phyloP scores from a whole-genome alignment of 2,329 filamentous ascomycete genomes.

The Arthrobotrys sinensis region DNA sequence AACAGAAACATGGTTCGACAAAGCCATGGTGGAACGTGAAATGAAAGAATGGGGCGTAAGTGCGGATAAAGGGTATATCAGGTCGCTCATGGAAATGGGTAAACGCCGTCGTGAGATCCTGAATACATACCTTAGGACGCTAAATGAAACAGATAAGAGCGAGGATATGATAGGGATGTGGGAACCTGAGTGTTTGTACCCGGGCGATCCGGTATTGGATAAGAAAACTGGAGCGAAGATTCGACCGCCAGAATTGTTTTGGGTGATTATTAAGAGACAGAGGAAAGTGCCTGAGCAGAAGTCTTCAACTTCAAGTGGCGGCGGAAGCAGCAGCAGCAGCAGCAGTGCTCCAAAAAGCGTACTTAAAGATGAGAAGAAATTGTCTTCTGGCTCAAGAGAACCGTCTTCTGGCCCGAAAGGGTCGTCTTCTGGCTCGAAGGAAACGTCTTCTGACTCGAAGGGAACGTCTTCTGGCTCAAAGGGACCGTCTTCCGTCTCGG shows the following conservation, averaged over 20 bases:
- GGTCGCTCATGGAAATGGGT: conserved; percentile 22
- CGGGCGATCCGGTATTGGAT: conserved; percentile 13
- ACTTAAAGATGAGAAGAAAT: conserved; percentile 36
- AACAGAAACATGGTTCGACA: conserved; percentile 24
- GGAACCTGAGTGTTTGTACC: conserved; percentile 22
- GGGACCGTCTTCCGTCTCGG: too few species aligned
- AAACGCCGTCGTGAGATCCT: conserved; percentile 24
- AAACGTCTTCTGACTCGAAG: too few species aligned
- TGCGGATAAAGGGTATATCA: conserved; percentile 7
- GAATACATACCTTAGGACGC: conserved; percentile 10
- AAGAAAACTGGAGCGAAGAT: conserved; percentile 15
- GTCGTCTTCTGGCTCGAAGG: not conserved
- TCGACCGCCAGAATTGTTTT: conserved; percentile 22
- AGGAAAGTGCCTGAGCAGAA: conserved; percentile 21
- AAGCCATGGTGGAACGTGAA: conserved; percentile 31
- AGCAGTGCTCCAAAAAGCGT: conserved; percentile 18
- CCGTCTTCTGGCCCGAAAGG: conserved; percentile 3
- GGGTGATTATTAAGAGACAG: conserved; percentile 40
- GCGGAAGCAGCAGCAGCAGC: not conserved
- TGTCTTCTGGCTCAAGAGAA: conserved; percentile 1
- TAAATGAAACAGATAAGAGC: conserved; percentile 34
- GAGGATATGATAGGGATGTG: conserved; percentile 18
- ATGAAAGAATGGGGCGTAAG: conserved; percentile 10
- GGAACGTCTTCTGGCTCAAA: conserved; percentile 6
- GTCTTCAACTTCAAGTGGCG: not conserved